A percentile compares a stretch with the other conserved stretches of the same genome.
Conservation (phyloP, 495 filamentous ascomycete genomes). For the Acidiella bohemica region DNA sequence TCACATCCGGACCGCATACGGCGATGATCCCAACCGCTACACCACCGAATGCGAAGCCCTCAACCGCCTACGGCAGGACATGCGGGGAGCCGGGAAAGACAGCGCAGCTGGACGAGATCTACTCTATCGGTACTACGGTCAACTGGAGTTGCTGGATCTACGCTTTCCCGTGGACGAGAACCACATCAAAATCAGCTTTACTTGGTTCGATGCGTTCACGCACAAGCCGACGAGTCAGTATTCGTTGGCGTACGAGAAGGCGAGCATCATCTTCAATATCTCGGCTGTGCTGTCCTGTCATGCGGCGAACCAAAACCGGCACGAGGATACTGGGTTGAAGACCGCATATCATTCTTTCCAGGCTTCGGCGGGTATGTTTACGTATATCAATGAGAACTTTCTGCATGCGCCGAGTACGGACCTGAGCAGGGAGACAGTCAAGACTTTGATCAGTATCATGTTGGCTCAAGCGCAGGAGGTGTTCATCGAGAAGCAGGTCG, state of each 20-base stretch:
- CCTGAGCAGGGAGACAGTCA: slow-evolving; percentile 85
- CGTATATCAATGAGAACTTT: slow-evolving; percentile 99
- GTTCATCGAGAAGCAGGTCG: slow-evolving; percentile 90
- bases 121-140: slow-evolving; percentile 93
- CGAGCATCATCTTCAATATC: slow-evolving; percentile 99
- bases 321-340: slow-evolving; percentile 84
- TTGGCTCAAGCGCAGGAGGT: slow-evolving; percentile 94
- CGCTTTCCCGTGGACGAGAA: slow-evolving; percentile 96
- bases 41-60: slow-evolving; percentile 86
- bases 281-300: slow-evolving; percentile 93
- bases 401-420: slow-evolving; percentile 91
- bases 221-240: slow-evolving; percentile 92
- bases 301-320: slow-evolving; percentile 82
- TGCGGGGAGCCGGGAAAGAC: slow-evolving; percentile 95
- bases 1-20: slow-evolving; percentile 87
- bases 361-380: slow-evolving; percentile 97
- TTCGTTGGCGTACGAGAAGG: slow-evolving; percentile 94
- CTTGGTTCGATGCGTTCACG: slow-evolving; percentile 98
- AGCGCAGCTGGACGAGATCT: slow-evolving; percentile 88
- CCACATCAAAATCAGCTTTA: slow-evolving; percentile 97
- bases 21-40: slow-evolving; percentile 92
- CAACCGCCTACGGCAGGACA: slow-evolving; percentile 95
- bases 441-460: slow-evolving; percentile 83
- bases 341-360: slow-evolving; percentile 97
- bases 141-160: slow-evolving; percentile 86